Percentiles rank a stretch among this genome's conserved stretches.
Evolutionary conservation across 176 grass and related monocot genomes (phyloP).

Genomic region (Oryza australiensis): DNA sequence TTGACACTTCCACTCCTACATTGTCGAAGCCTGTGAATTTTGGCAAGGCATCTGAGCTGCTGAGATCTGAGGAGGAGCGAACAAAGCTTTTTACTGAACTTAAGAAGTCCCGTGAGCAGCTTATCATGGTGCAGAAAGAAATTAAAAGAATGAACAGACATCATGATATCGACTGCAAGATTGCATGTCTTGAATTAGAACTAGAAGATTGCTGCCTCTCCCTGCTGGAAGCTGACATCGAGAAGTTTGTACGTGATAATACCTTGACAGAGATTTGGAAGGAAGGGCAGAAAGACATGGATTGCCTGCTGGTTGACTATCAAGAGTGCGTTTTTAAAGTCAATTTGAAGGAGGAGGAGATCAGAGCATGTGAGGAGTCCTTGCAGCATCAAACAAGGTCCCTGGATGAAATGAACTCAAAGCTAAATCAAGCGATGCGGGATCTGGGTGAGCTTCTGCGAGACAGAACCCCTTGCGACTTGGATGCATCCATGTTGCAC

Average conservation of each 20-base stretch:
- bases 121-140: conserved; percentile 55
- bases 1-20: conserved; percentile 7
- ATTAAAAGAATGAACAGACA: conserved; percentile 45
- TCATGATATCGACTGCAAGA: conserved; percentile 49
- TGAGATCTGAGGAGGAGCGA: conserved; percentile 79
- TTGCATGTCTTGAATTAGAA: conserved; percentile 49
- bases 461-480: conserved; percentile 25
- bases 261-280: conserved; percentile 46
- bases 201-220: conserved; percentile 40
- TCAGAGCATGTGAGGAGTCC: conserved; percentile 48
- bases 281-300: conserved; percentile 38
- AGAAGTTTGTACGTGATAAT: conserved; percentile 48
- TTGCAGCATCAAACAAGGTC: conserved; percentile 42
- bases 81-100: conserved; percentile 58
- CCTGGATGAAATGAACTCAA: conserved; percentile 56
- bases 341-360: conserved; percentile 66
- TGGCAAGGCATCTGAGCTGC: conserved; percentile 73
- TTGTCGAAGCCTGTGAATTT: conserved; percentile 47
- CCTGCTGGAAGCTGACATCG: conserved; percentile 53
- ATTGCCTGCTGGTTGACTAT: conserved; percentile 57
- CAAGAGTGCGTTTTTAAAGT: conserved; percentile 63
- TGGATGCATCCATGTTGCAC: conserved; percentile 24
- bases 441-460: conserved; percentile 53
- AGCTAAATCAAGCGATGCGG: conserved; percentile 43
- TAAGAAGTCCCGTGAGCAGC: conserved; percentile 51